These are phyloP conservation scores for Xylaria sp. DNA, from an alignment of 2,329 filamentous ascomycete genomes.

Conservation along the genomic window DNA sequence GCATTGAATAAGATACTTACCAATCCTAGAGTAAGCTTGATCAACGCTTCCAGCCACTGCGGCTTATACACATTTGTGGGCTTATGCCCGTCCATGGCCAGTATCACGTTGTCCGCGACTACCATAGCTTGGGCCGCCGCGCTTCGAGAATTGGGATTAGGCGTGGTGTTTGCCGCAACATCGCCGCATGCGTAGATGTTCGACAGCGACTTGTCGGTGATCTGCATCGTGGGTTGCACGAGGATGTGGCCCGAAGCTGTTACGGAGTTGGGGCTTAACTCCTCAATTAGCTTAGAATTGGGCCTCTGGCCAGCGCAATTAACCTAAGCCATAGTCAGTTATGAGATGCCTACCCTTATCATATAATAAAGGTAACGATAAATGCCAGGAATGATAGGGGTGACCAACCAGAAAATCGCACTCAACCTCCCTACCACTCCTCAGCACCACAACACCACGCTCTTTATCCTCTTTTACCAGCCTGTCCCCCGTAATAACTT, in stretches of 20 bases:
- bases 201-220: conserved; percentile 52
- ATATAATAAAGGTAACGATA: not conserved
- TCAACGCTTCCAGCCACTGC: conserved; percentile 54
- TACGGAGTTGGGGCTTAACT: conserved; percentile 51
- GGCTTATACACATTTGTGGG: conserved; percentile 49
- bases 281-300: conserved; percentile 54
- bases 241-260: conserved; percentile 55
- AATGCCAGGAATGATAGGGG: conserved; percentile 15
- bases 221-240: conserved; percentile 62
- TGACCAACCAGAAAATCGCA: conserved; percentile 58
- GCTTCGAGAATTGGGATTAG: conserved; percentile 60
- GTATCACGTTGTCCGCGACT: conserved; percentile 61
- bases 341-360: not conserved
- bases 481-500: conserved; percentile 58
- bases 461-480: conserved; percentile 46
- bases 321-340: conserved; percentile 48
- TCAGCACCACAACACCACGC: conserved; percentile 49
- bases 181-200: conserved; percentile 70
- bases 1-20: too few species aligned
- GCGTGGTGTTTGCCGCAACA: conserved; percentile 58
- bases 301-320: conserved; percentile 66
- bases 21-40: conserved; percentile 60
- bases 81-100: conserved; percentile 48
- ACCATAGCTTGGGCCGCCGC: conserved; percentile 59
- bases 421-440: conserved; percentile 50